phyloP scores from a whole-genome alignment of 805 yeast genomes.

The Pichia deserticola region DNA sequence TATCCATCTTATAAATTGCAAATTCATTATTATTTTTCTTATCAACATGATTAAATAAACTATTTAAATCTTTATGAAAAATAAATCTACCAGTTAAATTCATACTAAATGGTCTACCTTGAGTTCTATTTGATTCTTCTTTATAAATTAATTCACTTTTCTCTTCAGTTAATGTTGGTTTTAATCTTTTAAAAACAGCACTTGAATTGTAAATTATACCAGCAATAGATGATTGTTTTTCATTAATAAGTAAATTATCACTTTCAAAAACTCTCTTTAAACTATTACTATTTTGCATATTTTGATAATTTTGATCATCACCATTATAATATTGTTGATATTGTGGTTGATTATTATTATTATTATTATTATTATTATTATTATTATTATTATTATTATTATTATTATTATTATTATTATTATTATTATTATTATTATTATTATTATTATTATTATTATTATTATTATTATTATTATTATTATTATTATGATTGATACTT shows the following conservation, averaged over 20 bases:
- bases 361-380: no score
- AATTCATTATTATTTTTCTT: constrained; percentile 16
- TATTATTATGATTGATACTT: no score
- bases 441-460: no score
- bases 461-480: no score
- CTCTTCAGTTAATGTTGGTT: constrained; percentile 8
- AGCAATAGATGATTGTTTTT: constrained; percentile 16
- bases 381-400: no score
- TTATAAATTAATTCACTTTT: constrained; percentile 2
- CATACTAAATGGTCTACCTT: constrained; percentile 31
- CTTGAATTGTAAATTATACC: constrained; percentile 22
- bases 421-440: no score
- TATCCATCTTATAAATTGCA: constrained; percentile 15
- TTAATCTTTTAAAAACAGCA: constrained; percentile 21
- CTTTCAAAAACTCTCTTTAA: background rate
- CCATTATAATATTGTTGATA: background rate
- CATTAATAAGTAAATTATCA: background rate
- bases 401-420: no score
- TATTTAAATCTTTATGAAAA: constrained; percentile 20
- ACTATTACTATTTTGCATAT: background rate
- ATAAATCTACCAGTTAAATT: constrained; percentile 23
- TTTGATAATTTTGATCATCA: background rate
- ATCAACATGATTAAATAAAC: constrained; percentile 21
- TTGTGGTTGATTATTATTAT: no score
- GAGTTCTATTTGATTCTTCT: constrained; percentile 16